phyloP scores from a whole-genome alignment of 352 stramenopile species.

The Globisporangium takayamanum region DNA sequence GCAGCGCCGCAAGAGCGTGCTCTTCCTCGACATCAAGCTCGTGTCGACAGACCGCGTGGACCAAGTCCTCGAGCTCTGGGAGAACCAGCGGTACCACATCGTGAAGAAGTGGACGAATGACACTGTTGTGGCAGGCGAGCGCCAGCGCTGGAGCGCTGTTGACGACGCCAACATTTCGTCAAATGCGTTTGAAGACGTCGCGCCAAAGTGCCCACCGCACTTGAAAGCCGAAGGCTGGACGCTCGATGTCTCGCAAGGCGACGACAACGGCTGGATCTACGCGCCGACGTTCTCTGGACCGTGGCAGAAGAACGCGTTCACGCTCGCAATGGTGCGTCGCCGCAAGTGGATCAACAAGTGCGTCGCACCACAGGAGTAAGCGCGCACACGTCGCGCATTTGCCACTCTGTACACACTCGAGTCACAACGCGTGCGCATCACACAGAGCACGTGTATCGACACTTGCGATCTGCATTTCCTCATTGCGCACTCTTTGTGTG shows the following conservation, averaged over 20 bases:
- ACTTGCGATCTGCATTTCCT: too few species aligned
- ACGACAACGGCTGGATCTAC: constrained; percentile 84
- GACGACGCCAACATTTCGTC: constrained; percentile 55
- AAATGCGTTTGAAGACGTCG: constrained; percentile 60
- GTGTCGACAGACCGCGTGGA: constrained; percentile 44
- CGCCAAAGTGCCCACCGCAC: constrained; percentile 47
- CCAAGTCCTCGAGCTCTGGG: constrained; percentile 72
- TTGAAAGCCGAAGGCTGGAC: constrained; percentile 67
- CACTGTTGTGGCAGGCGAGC: constrained; percentile 45
- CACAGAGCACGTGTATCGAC: not conserved
- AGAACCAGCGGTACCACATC: constrained; percentile 78
- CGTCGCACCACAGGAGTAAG: constrained; percentile 16
- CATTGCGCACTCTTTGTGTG: too few species aligned
- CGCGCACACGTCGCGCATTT: too few species aligned
- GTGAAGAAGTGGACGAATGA: constrained; percentile 74
- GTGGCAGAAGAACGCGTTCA: constrained; percentile 72
- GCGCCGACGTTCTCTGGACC: constrained; percentile 64
- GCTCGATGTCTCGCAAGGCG: constrained; percentile 66
- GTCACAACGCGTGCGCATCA: too few species aligned
- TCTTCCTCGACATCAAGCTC: constrained; percentile 58
- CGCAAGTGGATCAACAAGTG: constrained; percentile 83
- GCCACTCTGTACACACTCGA: too few species aligned
- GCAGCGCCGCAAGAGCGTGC: constrained; percentile 45
- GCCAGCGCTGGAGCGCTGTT: constrained; percentile 64
- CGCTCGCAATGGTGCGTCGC: constrained; percentile 69